phyloP scores from a whole-genome alignment of 2,329 filamentous ascomycete species.

The Podosphaera xanthii region DNA sequence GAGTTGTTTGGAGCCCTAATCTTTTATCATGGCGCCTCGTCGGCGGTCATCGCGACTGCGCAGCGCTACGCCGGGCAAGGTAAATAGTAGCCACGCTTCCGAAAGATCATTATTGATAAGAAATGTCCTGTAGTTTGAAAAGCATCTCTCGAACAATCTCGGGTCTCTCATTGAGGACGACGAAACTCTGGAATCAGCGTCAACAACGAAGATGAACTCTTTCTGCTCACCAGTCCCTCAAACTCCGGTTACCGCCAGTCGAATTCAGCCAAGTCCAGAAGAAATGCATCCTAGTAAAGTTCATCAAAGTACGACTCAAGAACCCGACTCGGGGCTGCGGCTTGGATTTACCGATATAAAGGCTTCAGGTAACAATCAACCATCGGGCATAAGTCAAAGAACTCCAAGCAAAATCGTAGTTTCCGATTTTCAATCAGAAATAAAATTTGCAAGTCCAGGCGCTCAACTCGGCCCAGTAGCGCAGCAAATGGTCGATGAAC shows the following conservation, averaged over 20 bases:
- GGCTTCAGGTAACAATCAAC: conserved; percentile 18
- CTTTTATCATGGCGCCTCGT: conserved; percentile 8
- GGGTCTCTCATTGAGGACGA: conserved; percentile 14
- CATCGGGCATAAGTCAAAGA: conserved; percentile 24
- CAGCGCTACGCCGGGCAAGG: conserved; percentile 13
- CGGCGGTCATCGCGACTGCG: conserved; percentile 16
- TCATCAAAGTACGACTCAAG: conserved; percentile 49
- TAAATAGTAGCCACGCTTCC: conserved; percentile 4
- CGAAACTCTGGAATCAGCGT: conserved; percentile 9
- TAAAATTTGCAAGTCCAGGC: conserved; percentile 34
- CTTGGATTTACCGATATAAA: conserved; percentile 59
- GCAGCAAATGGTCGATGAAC: conserved; percentile 36
- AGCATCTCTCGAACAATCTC: conserved; percentile 4
- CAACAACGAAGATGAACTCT: conserved; percentile 9
- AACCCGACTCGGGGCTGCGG: conserved; percentile 57
- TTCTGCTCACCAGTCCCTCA: conserved; percentile 7
- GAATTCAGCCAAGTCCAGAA: conserved; percentile 44
- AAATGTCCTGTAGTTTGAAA: conserved; percentile 1
- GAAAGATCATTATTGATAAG: neutral
- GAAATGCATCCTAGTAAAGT: conserved; percentile 86
- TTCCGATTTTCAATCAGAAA: conserved; percentile 39
- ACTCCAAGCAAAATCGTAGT: conserved; percentile 39
- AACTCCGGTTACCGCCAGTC: conserved; percentile 41
- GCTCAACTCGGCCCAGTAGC: conserved; percentile 36
- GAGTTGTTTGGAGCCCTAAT: no score